Evolutionary conservation across 2,329 filamentous ascomycete species (phyloP).

Genomic region (Rasamsonia emersonii): DNA sequence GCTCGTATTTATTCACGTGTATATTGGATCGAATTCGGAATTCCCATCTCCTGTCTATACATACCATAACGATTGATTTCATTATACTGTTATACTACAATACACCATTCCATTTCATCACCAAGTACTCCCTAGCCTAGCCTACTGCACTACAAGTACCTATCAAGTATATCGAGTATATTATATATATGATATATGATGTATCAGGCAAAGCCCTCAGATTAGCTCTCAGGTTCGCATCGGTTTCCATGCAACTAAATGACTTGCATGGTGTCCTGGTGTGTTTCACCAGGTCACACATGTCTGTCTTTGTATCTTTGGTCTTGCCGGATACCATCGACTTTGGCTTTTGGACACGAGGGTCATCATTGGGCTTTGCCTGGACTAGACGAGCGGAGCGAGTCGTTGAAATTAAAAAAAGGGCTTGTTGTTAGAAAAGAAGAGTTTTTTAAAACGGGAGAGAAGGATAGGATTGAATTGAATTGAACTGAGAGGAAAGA

Average conservation of each 20-base stretch:
- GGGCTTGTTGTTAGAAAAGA: not conserved
- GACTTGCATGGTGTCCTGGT: too few species aligned
- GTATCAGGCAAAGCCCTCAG: conserved; percentile 23
- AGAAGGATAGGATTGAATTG: too few species aligned
- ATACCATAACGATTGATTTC: too few species aligned
- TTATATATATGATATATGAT: not conserved
- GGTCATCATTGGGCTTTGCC: conserved; percentile 30
- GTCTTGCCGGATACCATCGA: conserved; percentile 37
- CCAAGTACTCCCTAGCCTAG: too few species aligned
- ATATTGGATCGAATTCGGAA: too few species aligned
- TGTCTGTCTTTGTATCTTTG: conserved; percentile 10
- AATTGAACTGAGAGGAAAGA: not conserved
- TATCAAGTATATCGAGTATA: too few species aligned
- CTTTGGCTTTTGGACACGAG: conserved; percentile 37
- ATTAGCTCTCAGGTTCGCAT: conserved; percentile 41
- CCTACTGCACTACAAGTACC: too few species aligned
- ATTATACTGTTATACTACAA: too few species aligned
- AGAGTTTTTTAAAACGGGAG: too few species aligned
- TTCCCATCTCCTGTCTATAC: too few species aligned
- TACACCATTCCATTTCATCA: too few species aligned
- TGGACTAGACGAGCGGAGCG: not conserved
- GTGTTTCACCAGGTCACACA: conserved; percentile 5
- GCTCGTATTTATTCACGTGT: too few species aligned
- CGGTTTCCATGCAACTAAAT: conserved; percentile 27
- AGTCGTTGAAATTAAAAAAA: not conserved